Conservation (phyloP, 768 basidiomycete genomes). For the Pisolithus sp. region DNA sequence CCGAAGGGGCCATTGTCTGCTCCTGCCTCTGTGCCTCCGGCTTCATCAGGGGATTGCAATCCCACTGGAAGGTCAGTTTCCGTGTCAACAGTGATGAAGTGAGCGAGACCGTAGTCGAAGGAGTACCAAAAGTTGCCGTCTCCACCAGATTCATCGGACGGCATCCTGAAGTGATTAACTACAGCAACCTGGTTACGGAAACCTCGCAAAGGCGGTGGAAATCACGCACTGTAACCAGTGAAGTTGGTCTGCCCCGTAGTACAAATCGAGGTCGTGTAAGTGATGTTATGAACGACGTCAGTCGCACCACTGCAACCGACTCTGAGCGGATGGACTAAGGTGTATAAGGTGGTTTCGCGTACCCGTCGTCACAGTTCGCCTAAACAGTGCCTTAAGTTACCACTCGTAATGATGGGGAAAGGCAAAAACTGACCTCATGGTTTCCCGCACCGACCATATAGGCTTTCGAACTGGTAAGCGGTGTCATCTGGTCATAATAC, state of each 20-base stretch:
- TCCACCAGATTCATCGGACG: conserved; percentile 19
- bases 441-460: conserved; percentile 25
- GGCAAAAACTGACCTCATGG: conserved; percentile 14
- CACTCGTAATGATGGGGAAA: neutral
- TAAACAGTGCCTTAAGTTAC: neutral
- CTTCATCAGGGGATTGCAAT: conserved; percentile 18
- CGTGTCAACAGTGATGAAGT: conserved; percentile 18
- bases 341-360: neutral
- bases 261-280: conserved; percentile 22
- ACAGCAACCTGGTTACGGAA: neutral
- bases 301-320: conserved; percentile 14
- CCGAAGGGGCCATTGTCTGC: conserved; percentile 22
- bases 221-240: conserved; percentile 22
- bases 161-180: conserved; percentile 26
- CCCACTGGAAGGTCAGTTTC: conserved; percentile 23
- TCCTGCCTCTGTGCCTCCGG: conserved; percentile 15
- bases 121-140: conserved; percentile 27
- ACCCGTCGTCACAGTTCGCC: conserved; percentile 27
- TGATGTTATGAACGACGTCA: conserved; percentile 18
- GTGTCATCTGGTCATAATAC: conserved; percentile 23
- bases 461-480: conserved; percentile 16
- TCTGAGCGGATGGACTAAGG: neutral
- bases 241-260: conserved; percentile 21
- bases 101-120: conserved; percentile 25
- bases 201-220: neutral